phyloP scores from a whole-genome alignment of 2,329 filamentous ascomycete species.

The Fusarium sp. region DNA sequence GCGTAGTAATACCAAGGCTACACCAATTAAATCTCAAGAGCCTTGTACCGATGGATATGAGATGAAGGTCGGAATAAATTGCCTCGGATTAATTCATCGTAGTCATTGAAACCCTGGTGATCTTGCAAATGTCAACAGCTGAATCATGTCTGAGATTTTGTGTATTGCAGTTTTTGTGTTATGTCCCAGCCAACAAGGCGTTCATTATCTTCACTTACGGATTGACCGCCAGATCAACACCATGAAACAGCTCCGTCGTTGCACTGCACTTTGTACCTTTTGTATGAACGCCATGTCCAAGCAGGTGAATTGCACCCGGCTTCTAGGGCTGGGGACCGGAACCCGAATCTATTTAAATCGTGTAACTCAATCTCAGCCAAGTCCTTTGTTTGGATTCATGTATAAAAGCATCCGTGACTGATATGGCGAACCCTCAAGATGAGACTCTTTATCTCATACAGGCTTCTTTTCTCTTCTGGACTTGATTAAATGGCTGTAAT shows the following conservation, averaged over 20 bases:
- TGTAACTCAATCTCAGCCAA: neutral
- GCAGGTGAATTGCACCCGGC: fast-evolving
- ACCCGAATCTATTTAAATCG: neutral
- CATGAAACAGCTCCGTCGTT: neutral
- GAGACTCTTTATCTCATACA: neutral
- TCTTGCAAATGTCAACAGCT: neutral
- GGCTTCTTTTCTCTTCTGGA: too few relatives aligned
- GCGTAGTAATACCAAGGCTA: neutral
- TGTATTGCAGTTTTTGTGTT: too few relatives aligned
- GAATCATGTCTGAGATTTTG: neutral
- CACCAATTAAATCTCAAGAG: neutral
- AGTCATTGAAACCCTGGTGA: too few relatives aligned
- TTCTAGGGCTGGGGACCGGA: neutral
- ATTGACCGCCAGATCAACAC: neutral
- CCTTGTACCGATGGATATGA: too few relatives aligned
- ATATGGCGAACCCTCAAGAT: too few relatives aligned
- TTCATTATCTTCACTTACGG: neutral
- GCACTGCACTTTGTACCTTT: neutral
- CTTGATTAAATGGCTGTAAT: neutral
- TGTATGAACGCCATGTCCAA: fast-evolving
- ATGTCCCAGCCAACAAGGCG: neutral
- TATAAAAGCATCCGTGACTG: neutral
- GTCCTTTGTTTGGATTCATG: too few relatives aligned
- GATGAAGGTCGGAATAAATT: neutral
- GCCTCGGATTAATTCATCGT: neutral